Base-by-base conservation (phyloP, 2,329 filamentous ascomycete genomes). In the Aplosporella prunicola region DNA sequence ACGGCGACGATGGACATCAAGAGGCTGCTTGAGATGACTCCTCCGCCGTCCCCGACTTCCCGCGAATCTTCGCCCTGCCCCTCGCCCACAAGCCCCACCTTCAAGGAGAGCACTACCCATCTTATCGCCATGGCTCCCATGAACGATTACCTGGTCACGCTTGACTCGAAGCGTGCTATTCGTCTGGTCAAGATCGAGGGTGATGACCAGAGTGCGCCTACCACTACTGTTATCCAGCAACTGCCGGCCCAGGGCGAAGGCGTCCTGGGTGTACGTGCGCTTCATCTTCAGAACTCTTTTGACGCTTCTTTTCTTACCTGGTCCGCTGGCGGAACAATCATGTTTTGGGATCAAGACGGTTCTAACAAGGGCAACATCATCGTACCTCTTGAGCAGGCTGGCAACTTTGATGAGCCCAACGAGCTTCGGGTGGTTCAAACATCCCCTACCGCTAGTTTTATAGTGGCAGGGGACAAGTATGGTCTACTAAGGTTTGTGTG, bases 251-350 rank as follows among this genome's bases (percentile, higher is more conserved):
- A 80, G 51, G 64, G 67, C 30, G 71, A 72, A 43, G 62, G 73
- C 15, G 70, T 79, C 4, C 60, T 87, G 27, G 91, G 91, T 10
- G 78, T 95, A 1, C 73, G 78, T 35, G 59, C 77, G 1, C 62
- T 95, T 4, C 58, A 69, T 3, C 64, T 65, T 15, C 69, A 75
- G 0, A 82, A 83, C 41, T 56, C 66, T 4, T 61, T 76, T 16
- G 68, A 73, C 15, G 79, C 85, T 1, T 73, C 79, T 7, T 95
- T 96, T 52, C 79, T 88, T 46, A 95, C 88, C 0, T 98, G 88
- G 84, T 88, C 89, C 2, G 76, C 74, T 15, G 78, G 79, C 35
- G 91, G 91, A 5, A 77, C 74, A 11, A 72, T 96, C 34, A 74
- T 84, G 16, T 82, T 93, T 48, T 98, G 91, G 91, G 74, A 78